Conservation (phyloP, 176 grass and related monocot genomes). For the Raddia guianensis region DNA sequence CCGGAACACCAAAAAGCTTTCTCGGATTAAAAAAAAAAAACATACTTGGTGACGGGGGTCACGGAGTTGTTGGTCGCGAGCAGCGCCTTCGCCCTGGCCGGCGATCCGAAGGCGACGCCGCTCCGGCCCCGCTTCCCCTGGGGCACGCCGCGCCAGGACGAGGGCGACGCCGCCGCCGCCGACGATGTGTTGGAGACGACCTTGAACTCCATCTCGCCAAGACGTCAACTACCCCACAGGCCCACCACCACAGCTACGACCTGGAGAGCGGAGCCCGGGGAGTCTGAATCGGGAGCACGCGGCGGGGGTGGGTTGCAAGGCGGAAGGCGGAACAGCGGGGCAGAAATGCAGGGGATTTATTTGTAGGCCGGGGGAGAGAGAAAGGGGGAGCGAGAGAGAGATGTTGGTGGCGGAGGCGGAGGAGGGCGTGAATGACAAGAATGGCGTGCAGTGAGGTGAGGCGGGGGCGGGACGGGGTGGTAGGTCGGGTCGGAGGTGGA, state of each 20-base stretch:
- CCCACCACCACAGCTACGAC: background rate
- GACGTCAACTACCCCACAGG: background rate
- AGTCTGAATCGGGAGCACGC: background rate
- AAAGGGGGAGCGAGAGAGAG: too few relatives aligned
- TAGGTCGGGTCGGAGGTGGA: background rate
- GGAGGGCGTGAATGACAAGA: background rate
- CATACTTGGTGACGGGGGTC: slow-evolving; percentile 38
- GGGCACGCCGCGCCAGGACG: background rate
- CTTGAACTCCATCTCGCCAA: slow-evolving; percentile 45
- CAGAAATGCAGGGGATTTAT: slow-evolving; percentile 6
- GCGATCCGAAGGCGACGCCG: slow-evolving; percentile 31
- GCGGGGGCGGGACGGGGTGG: background rate
- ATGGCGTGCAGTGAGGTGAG: background rate
- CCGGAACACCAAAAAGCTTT: background rate
- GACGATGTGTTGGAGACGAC: slow-evolving; percentile 6
- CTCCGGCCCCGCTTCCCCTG: background rate
- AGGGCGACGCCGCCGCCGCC: background rate
- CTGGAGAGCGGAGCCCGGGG: slow-evolving; percentile 10
- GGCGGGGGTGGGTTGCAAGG: background rate
- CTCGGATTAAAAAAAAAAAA: background rate
- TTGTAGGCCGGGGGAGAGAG: background rate
- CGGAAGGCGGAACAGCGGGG: background rate
- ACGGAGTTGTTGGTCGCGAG: slow-evolving; percentile 39
- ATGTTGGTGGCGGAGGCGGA: background rate
- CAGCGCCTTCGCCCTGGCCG: slow-evolving; percentile 8